phyloP scores from a whole-genome alignment of 2,329 filamentous ascomycete genomes.

The Elsinoe australis region DNA sequence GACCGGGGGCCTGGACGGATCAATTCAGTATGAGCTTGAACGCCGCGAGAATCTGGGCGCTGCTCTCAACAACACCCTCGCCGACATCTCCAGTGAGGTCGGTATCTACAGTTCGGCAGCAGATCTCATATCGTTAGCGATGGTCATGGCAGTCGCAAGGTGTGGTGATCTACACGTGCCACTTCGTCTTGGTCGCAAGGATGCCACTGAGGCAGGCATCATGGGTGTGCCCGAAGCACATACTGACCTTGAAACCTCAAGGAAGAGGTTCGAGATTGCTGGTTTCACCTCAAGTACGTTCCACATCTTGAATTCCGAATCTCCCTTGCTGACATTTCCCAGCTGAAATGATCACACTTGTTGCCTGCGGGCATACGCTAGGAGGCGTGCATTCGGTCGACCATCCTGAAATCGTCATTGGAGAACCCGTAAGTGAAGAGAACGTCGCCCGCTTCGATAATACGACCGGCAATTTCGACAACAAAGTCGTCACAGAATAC shows the following conservation, averaged over 20 bases:
- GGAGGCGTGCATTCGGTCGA: slow-evolving; percentile 31
- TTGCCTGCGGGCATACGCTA: slow-evolving; percentile 32
- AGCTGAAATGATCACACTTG: slow-evolving; percentile 25
- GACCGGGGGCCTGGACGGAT: slow-evolving; percentile 31
- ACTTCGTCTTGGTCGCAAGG: slow-evolving; percentile 29
- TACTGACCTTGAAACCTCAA: slow-evolving; percentile 28
- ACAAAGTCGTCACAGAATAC: slow-evolving; percentile 30
- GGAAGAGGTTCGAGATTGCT: slow-evolving; percentile 27
- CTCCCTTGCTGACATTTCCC: slow-evolving; percentile 17
- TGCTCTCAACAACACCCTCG: slow-evolving; percentile 31
- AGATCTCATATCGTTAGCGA: slow-evolving; percentile 30
- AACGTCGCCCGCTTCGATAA: slow-evolving; percentile 27
- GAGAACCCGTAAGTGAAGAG: slow-evolving; percentile 21
- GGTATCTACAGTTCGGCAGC: slow-evolving; percentile 25
- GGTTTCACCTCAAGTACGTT: slow-evolving; percentile 22
- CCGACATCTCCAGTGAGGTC: slow-evolving; percentile 26
- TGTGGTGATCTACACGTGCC: slow-evolving; percentile 30
- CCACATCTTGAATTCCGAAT: neutral
- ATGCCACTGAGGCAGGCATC: slow-evolving; percentile 25
- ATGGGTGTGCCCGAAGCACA: slow-evolving; percentile 30
- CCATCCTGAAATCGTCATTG: slow-evolving; percentile 29
- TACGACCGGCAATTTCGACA: slow-evolving; percentile 26
- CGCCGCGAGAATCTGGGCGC: slow-evolving; percentile 28
- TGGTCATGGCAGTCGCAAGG: slow-evolving; percentile 27
- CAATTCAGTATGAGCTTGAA: slow-evolving; percentile 30